A percentile compares a stretch with the other conserved stretches of the same genome.
phyloP scores from a whole-genome alignment of 129 eudicot genomes.

The Dittrichia graveolens region DNA sequence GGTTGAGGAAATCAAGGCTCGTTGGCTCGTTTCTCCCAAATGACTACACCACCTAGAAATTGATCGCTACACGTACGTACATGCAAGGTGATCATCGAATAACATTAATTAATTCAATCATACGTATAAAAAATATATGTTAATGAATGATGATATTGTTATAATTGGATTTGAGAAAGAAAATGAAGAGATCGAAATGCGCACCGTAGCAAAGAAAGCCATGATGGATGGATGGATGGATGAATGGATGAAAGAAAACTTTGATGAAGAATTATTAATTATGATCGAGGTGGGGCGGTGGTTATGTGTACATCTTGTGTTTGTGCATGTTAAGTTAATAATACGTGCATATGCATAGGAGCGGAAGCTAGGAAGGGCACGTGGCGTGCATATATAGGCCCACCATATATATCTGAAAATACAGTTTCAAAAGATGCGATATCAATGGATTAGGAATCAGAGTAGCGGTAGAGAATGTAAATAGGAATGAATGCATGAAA shows the following conservation, averaged over 20 bases:
- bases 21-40: slow-evolving; percentile 7
- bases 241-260: not conserved
- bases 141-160: not conserved
- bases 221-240: slow-evolving; percentile 27
- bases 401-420: not conserved
- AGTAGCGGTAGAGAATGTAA: slow-evolving; percentile 14
- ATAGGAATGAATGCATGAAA: slow-evolving; percentile 11
- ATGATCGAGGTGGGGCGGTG: too few species aligned
- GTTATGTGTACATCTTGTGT: not conserved
- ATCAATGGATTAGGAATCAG: slow-evolving; percentile 21
- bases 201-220: slow-evolving; percentile 35
- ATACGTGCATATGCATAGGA: slow-evolving; percentile 4
- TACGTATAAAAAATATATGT: not conserved
- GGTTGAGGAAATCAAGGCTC: slow-evolving; percentile 23
- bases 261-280: slow-evolving; percentile 16
- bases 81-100: slow-evolving; percentile 18
- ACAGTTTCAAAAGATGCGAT: slow-evolving; percentile 28
- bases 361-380: not conserved
- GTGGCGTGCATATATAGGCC: not conserved
- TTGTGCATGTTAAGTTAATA: not conserved
- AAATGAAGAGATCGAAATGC: not conserved
- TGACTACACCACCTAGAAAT: slow-evolving; percentile 16
- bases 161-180: not conserved
- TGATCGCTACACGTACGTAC: too few species aligned
- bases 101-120: slow-evolving; percentile 12